Evolutionary conservation across 2,329 filamentous ascomycete genomes (phyloP).

Genomic region (Colletotrichum cereale): DNA sequence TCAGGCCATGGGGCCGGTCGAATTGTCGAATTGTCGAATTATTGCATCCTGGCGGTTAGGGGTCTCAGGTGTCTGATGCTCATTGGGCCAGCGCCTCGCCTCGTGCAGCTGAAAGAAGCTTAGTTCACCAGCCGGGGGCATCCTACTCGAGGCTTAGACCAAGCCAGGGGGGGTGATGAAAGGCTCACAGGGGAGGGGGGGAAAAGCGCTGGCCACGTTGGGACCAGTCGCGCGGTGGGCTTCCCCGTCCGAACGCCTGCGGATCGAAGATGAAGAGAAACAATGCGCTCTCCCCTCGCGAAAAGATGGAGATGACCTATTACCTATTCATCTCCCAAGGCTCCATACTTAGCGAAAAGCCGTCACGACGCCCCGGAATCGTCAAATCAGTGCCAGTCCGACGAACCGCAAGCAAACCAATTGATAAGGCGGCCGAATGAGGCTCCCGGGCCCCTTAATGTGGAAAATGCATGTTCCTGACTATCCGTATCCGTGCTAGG

Average conservation of each 20-base stretch:
- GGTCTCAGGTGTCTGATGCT: not conserved
- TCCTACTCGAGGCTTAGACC: conserved; percentile 6
- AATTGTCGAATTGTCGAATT: not conserved
- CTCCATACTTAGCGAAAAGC: not conserved
- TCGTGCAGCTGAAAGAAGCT: conserved; percentile 17
- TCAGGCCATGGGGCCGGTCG: not conserved
- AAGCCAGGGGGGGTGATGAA: conserved; percentile 7
- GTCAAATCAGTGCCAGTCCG: not conserved
- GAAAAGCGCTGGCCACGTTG: not conserved
- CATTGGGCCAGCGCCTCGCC: conserved; percentile 2
- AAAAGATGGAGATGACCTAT: conserved; percentile 1
- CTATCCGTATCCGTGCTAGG: not conserved
- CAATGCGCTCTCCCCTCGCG: not conserved
- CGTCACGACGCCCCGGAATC: not conserved
- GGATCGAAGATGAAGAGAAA: not conserved
- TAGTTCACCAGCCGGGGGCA: conserved; percentile 11
- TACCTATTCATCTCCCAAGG: conserved; percentile 3
- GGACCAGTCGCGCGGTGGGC: not conserved
- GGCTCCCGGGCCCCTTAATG: not conserved
- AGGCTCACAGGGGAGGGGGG: too few relatives aligned
- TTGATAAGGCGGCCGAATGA: not conserved
- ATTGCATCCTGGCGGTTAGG: not conserved
- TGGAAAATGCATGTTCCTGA: not conserved
- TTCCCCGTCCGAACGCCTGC: not conserved
- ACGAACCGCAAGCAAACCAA: not conserved